A percentile compares a stretch with the other conserved stretches of the same genome.
phyloP scores from a whole-genome alignment of 305 asterid genomes.

The Lippia alba region DNA sequence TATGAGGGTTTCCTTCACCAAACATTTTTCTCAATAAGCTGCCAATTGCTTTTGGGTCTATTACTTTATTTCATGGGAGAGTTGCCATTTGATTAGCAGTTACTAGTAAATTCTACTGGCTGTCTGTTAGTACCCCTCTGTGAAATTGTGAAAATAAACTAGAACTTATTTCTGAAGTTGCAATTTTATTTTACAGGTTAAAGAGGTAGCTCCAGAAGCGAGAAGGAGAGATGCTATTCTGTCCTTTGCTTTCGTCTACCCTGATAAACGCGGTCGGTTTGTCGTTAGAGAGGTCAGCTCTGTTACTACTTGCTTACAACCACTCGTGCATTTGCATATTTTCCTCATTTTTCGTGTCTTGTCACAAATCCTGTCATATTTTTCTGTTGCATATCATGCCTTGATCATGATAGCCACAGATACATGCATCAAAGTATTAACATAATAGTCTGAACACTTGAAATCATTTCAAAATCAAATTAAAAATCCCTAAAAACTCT shows the following conservation, averaged over 20 bases:
- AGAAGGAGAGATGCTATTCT: slow-evolving; percentile 87
- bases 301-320: slow-evolving; percentile 15
- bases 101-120: too few relatives aligned
- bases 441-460: neutral
- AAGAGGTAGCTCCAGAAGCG: slow-evolving; percentile 98
- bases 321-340: slow-evolving; percentile 10
- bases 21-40: slow-evolving; percentile 2
- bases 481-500: slow-evolving; percentile 17
- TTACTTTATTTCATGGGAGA: neutral
- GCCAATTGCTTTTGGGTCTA: neutral
- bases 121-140: too few relatives aligned
- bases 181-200: slow-evolving; percentile 59
- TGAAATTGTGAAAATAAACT: too few relatives aligned
- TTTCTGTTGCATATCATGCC: neutral
- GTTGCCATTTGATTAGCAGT: neutral
- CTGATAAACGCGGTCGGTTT: slow-evolving; percentile 87
- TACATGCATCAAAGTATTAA: neutral
- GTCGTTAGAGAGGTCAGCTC: slow-evolving; percentile 77
- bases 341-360: neutral
- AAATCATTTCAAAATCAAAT: slow-evolving; percentile 6
- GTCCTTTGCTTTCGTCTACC: slow-evolving; percentile 93
- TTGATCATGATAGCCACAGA: neutral
- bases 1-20: neutral
- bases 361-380: neutral
- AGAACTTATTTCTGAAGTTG: neutral